Evolutionary conservation across 352 stramenopile genomes (phyloP), one percentile per base, ranked within the genome.

Genomic region (Pythium grandisporangium): DNA sequence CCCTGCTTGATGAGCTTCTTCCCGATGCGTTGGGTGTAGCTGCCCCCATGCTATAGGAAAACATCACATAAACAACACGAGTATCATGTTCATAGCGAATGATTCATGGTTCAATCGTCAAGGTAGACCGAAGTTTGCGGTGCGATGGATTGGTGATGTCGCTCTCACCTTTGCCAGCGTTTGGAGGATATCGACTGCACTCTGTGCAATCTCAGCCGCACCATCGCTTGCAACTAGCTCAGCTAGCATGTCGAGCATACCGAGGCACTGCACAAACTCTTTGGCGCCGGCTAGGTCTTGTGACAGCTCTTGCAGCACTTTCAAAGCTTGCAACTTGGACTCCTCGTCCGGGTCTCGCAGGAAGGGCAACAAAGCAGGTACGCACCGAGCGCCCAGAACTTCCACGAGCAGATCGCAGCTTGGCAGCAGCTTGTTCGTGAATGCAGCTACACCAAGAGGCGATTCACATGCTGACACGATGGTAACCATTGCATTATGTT

Each of bases 401-500:
- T 78, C 55, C 13, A 83, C 53, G 26, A 86, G 25, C 13, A 84
- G 36, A 3, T 52, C 44, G 4, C 55, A 60, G 5, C 69, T 43
- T 1, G 41, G 19, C 2, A 86, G 53, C 22, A 86, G 40, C 32
- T 49, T 56, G 30, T 64, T 58, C 1, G 57, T 57, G 33, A 86
- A 84, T 17, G 62, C 55, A 19, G 45, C 24, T 5, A 72, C 43
- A 0, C 73, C 70, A 3, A 60, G 53, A 0, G 73, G 66, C 2
- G 68, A 56, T 11, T 90, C 76, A 19, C 72, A 86, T 3, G 67
- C 71, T 6, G 66, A 85, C 43, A 78, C 83, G 45, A 86, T 64
- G 4, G 71, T 51, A 23, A 84, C 71, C 7, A 39, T 57, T 4
- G 73, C 70, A 36, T 84, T 87, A n/a, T 55, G 41, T 11, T 62